A percentile compares a stretch with the other conserved stretches of the same genome.
Conservation (phyloP, 306 rosid species). For the Gleditsia sinensis region DNA sequence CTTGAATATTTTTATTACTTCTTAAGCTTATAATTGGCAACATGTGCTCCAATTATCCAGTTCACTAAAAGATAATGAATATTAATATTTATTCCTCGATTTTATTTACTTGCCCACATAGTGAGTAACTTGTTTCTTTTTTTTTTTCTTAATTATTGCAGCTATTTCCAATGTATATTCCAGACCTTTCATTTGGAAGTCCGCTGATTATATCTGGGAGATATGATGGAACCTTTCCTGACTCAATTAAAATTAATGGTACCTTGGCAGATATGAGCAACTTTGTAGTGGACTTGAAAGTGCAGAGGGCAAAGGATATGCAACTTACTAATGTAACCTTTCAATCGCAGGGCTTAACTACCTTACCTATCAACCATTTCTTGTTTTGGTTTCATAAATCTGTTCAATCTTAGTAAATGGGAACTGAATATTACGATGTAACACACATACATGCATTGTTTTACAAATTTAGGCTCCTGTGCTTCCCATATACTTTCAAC, state of each 20-base stretch:
- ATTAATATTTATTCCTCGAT: slow-evolving; percentile 20
- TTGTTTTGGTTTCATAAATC: slow-evolving; percentile 17
- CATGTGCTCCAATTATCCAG: slow-evolving; percentile 8
- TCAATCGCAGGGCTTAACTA: slow-evolving; percentile 28
- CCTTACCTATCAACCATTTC: slow-evolving; percentile 3
- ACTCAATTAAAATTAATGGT: slow-evolving; percentile 61
- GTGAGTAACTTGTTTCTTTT: slow-evolving; percentile 15
- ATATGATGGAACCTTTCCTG: slow-evolving; percentile 78
- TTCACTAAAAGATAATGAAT: slow-evolving; percentile 11
- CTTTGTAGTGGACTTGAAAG: slow-evolving; percentile 61
- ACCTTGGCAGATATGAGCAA: slow-evolving; percentile 71
- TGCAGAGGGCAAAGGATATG: slow-evolving; percentile 72
- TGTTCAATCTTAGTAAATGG: neutral
- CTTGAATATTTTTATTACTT: neutral
- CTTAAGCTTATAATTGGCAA: slow-evolving; percentile 9
- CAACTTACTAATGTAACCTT: slow-evolving; percentile 71
- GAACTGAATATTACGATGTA: slow-evolving; percentile 16
- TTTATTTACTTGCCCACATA: neutral
- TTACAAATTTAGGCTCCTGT: slow-evolving; percentile 5
- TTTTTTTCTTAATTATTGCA: slow-evolving; percentile 40
- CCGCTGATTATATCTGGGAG: slow-evolving; percentile 88
- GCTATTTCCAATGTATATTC: slow-evolving; percentile 72
- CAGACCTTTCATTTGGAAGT: slow-evolving; percentile 73
- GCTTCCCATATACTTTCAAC: neutral
- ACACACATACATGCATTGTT: neutral